Evolutionary conservation across 805 yeast species (phyloP), one percentile per base, ranked within the genome.

Genomic region (Wickerhamomyces tratensis): DNA sequence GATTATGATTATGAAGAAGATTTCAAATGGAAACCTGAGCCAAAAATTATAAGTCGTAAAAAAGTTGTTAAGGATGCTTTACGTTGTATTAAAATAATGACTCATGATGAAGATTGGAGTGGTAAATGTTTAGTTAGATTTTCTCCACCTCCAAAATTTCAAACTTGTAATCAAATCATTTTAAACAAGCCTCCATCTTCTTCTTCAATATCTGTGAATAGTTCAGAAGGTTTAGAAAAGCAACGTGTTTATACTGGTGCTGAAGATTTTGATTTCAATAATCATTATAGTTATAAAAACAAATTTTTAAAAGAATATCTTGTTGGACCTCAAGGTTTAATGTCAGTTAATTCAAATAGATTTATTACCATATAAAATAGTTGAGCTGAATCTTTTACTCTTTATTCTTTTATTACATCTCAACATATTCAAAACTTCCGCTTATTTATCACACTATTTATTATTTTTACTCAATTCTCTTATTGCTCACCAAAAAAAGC

Each of bases 51-150:
- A 26, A 50, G 69, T 3, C 56, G 64, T 39, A 59, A 69, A 30
- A 73, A 71, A 45, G 64, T 62, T 46, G 63, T 72, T 37, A 65
- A 72, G 38, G 77, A 77, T 53, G 70, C 79, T 14, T 54, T 77
- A 33, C 68, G 82, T 39, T 78, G 85, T 48, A 73, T 78, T 26
- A 73, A 68, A 49, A 73, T 80, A 4, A 61, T 78, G 41, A 63
- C 70, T 1, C 64, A 65, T 46, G 76, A 72, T 38, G 79, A 76
- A 37, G 49, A 65, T 8, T 78, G 84, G 83, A 58, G 70, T 25
- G 74, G 76, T 37, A 73, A 67, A 49, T 53, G 64, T 30, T 49
- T 74, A 20, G 66, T 69, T 31, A 65, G 65, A 46, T 68, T 70
- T 3, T 56, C 69, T 4, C 47, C 58, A 14, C 38, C 43, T 9